Evolutionary conservation across 78 protist genomes (phyloP), one percentile per base, ranked within the genome.

Genomic region (Dictyostelium firmibasis): DNA sequence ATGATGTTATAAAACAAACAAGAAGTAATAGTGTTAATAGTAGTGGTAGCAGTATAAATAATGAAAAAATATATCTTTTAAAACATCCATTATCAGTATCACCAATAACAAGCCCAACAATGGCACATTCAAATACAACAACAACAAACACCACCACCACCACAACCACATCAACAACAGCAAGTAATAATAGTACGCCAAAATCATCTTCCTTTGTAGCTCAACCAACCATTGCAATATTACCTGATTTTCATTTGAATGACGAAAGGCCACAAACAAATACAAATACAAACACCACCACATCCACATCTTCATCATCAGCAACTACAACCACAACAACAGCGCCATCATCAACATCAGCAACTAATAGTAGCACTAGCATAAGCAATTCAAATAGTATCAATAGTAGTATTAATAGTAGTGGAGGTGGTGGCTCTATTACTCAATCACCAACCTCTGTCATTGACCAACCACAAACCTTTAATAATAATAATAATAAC

Each of bases 151-250:
- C 64, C 4, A 84, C 69, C 1, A 41, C 81, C 2, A 38, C 64
- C 0, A 67, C 64, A 8, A 60, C 74, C 35, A 70, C 81, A 0
- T 70, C 78, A 29, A 44, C 41, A 9, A 38, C 82, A 18, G 4
- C 70, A n/a, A 64, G 13, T 64, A 64, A 64, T 25, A 64, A 25
- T 64, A 16, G 70, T 27, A 25, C 88, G 41, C 50, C 79, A 36
- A 62, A 31, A 83, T 35, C 88, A 38, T 38, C 70, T 16, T 70
- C 75, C 6, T 62, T 70, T 70, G 25, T 70, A 2, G 91, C 78
- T 4, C 79, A 67, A 47, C 91, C 91, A 16, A 84, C 91, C 2
- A 84, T 84, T 27, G 91, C 91, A 18, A 84, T 84, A 29, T 47
- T 84, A 70, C 91, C 91, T 3, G 82, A 84, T 11, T 69, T 69